These are phyloP conservation scores for Neocallimastix lanati DNA, from an alignment of 192 early-diverging fungal genomes.

Conservation along the genomic window DNA sequence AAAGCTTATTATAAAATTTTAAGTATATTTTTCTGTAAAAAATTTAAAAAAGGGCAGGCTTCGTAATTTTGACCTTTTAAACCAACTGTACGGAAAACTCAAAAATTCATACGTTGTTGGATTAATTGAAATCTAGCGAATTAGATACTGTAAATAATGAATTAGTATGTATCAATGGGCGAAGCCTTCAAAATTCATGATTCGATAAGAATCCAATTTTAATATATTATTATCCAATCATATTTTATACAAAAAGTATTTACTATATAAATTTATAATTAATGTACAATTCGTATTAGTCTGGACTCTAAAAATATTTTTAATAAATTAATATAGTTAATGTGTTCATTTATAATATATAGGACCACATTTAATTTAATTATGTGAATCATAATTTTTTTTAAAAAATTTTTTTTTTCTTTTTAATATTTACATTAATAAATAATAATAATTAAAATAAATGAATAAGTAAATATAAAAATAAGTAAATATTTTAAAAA, in stretches of 20 bases:
- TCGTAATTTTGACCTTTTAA: not conserved
- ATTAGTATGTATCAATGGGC: not conserved
- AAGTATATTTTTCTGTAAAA: not conserved
- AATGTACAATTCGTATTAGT: too few relatives aligned
- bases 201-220: not conserved
- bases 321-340: too few relatives aligned
- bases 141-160: not conserved
- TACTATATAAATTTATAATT: too few relatives aligned
- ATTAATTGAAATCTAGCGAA: not conserved
- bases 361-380: too few relatives aligned
- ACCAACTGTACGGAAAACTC: not conserved
- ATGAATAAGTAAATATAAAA: too few relatives aligned
- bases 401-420: too few relatives aligned
- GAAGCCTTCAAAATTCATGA: not conserved
- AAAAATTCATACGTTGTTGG: not conserved
- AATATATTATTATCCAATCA: not conserved
- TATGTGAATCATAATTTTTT: too few relatives aligned
- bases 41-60: not conserved
- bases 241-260: not conserved
- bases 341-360: too few relatives aligned
- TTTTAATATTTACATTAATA: too few relatives aligned
- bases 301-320: too few relatives aligned
- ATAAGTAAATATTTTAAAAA: too few relatives aligned
- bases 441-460: too few relatives aligned
- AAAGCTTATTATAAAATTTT: not conserved